Percentiles rank a stretch among this genome's conserved stretches.
phyloP scores from a whole-genome alignment of 2,329 filamentous ascomycete genomes.

The Paecilomyces formosus region DNA sequence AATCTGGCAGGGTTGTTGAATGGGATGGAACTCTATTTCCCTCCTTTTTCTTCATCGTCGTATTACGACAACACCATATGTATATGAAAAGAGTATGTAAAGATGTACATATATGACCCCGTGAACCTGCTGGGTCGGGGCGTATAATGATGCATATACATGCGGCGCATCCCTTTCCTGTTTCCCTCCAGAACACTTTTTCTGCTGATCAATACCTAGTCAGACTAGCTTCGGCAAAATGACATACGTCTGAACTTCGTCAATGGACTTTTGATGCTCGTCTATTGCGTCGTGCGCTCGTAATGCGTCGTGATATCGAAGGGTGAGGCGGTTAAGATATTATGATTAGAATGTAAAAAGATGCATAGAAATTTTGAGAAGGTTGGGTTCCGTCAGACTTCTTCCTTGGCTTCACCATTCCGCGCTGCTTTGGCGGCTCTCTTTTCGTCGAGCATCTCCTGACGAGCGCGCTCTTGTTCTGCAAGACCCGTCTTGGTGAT shows the following conservation, averaged over 20 bases:
- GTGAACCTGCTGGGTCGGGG: no score
- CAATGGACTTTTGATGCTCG: not conserved
- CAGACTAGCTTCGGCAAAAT: not conserved
- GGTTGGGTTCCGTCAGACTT: not conserved
- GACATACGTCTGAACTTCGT: not conserved
- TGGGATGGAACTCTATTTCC: not conserved
- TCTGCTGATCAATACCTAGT: not conserved
- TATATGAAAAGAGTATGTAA: no score
- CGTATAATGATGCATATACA: no score
- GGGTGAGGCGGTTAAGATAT: not conserved
- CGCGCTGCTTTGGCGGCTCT: conserved; percentile 6
- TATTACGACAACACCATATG: not conserved
- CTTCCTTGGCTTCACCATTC: not conserved
- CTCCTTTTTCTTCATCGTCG: not conserved
- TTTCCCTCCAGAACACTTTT: no score
- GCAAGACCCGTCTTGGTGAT: conserved; percentile 38
- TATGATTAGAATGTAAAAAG: not conserved
- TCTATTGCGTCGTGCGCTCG: not conserved
- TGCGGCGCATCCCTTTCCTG: no score
- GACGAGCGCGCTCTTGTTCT: conserved; percentile 35
- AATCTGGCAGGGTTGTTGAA: not conserved
- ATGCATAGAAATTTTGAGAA: not conserved
- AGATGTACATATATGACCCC: no score
- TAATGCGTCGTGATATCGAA: not conserved
- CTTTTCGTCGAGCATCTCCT: conserved; percentile 23